These are phyloP conservation scores for Termitomyces eurrhizus DNA, from an alignment of 768 basidiomycete species.

Conservation along the genomic window DNA sequence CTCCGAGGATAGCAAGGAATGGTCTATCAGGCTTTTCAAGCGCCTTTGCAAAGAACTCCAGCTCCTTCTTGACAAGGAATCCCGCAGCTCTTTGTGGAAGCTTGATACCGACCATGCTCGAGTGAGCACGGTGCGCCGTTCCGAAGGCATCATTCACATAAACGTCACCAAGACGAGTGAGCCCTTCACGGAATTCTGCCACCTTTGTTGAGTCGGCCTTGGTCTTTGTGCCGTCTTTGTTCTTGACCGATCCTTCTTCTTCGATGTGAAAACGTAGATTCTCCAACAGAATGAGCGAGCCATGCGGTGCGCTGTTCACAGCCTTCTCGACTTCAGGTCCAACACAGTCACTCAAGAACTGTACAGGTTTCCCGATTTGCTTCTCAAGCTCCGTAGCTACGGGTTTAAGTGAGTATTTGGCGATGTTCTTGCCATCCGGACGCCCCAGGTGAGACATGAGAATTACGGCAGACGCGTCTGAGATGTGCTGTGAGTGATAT, in stretches of 20 bases:
- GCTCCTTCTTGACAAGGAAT: slow-evolving; percentile 97
- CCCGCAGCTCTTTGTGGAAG: slow-evolving; percentile 90
- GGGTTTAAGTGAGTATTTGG: slow-evolving; percentile 88
- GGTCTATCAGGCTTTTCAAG: slow-evolving; percentile 92
- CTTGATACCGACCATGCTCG: slow-evolving; percentile 97
- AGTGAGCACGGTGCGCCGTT: slow-evolving; percentile 97
- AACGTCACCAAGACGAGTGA: slow-evolving; percentile 91
- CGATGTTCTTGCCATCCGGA: slow-evolving; percentile 86
- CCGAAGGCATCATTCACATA: slow-evolving; percentile 99
- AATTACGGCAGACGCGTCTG: slow-evolving; percentile 78
- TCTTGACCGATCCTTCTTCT: slow-evolving; percentile 93
- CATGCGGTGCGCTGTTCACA: slow-evolving; percentile 58
- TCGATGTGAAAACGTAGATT: slow-evolving; percentile 98
- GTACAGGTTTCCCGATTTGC: slow-evolving; percentile 68
- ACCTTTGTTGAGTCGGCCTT: slow-evolving; percentile 87
- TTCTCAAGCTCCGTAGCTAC: slow-evolving; percentile 78
- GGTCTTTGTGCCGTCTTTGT: slow-evolving; percentile 90
- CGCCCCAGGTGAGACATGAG: slow-evolving; percentile 99
- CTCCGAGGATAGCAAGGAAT: slow-evolving; percentile 97
- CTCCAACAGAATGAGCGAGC: slow-evolving; percentile 87
- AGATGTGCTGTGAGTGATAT: slow-evolving; percentile 7
- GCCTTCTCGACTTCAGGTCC: slow-evolving; percentile 81
- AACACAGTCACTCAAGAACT: slow-evolving; percentile 82
- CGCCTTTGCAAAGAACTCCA: slow-evolving; percentile 98
- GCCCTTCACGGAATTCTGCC: slow-evolving; percentile 76